These are phyloP conservation scores for Aspergillus novofumigatus DNA, from an alignment of 2,329 filamentous ascomycete genomes.

Conservation along the genomic window DNA sequence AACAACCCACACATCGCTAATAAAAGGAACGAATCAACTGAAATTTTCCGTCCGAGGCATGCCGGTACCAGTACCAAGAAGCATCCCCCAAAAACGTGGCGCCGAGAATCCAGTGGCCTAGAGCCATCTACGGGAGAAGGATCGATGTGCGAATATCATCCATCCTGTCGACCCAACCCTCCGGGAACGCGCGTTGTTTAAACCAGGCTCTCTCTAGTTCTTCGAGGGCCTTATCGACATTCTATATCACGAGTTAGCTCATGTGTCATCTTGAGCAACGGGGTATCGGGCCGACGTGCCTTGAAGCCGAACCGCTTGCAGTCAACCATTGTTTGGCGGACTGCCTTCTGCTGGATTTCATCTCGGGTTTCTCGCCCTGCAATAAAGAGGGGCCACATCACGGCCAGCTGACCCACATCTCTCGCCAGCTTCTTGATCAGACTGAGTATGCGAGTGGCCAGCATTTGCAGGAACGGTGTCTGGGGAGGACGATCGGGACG, in stretches of 20 bases:
- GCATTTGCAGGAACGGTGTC: constrained; percentile 23
- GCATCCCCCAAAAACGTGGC: background rate
- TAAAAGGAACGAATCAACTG: background rate
- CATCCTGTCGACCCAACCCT: constrained; percentile 30
- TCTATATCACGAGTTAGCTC: constrained; percentile 13
- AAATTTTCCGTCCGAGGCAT: background rate
- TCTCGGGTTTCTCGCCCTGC: constrained; percentile 31
- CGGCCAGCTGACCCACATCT: constrained; percentile 31
- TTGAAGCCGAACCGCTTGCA: constrained; percentile 28
- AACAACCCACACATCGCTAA: background rate
- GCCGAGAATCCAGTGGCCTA: background rate
- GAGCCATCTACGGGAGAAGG: constrained; percentile 23
- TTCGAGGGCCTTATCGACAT: constrained; percentile 29
- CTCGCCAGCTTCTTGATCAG: constrained; percentile 29
- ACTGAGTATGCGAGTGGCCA: constrained; percentile 27
- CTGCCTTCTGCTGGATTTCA: constrained; percentile 24
- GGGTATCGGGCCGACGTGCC: constrained; percentile 10
- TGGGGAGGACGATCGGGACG: constrained; percentile 25
- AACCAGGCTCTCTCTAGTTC: constrained; percentile 29
- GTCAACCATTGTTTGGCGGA: constrained; percentile 28
- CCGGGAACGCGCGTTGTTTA: constrained; percentile 29
- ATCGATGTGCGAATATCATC: constrained; percentile 31
- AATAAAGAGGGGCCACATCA: constrained; percentile 33
- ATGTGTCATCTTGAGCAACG: background rate
- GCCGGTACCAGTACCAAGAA: background rate